A percentile compares a stretch with the other conserved stretches of the same genome.
Evolutionary conservation across 148 eudicot species (phyloP).

Genomic region (Chenopodium suecicum): DNA sequence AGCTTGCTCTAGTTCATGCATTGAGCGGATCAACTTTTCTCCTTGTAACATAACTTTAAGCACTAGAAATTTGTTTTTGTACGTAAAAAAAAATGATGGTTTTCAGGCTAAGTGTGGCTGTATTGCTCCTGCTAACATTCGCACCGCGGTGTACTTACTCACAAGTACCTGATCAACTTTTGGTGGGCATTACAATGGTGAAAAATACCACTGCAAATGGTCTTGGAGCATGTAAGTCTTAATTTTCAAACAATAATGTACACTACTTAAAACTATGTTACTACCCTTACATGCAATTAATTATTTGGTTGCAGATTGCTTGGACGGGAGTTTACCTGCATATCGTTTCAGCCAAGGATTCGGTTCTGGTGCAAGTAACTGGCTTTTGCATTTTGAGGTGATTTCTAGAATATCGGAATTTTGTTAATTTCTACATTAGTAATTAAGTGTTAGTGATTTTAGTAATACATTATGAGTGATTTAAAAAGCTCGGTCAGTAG

Average conservation of each 20-base stretch:
- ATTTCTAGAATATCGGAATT: not conserved
- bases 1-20: no score
- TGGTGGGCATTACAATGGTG: conserved; percentile 70
- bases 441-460: no score
- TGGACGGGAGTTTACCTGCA: conserved; percentile 94
- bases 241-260: not conserved
- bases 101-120: not conserved
- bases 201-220: conserved; percentile 38
- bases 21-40: no score
- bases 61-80: no score
- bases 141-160: conserved; percentile 35
- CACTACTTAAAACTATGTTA: not conserved
- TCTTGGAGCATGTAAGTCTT: conserved; percentile 65
- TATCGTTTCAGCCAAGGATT: conserved; percentile 80
- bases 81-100: not conserved
- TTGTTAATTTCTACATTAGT: no score
- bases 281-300: not conserved
- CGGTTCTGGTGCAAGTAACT: conserved; percentile 76
- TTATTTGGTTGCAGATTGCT: conserved; percentile 55
- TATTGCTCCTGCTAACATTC: conserved; percentile 29
- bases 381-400: conserved; percentile 98
- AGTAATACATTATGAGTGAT: no score
- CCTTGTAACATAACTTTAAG: no score
- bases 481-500: no score
- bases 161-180: conserved; percentile 24